A percentile compares a stretch with the other conserved stretches of the same genome.
Evolutionary conservation across 805 yeast species (phyloP).

Genomic region (Myxozyma melibiosi): DNA sequence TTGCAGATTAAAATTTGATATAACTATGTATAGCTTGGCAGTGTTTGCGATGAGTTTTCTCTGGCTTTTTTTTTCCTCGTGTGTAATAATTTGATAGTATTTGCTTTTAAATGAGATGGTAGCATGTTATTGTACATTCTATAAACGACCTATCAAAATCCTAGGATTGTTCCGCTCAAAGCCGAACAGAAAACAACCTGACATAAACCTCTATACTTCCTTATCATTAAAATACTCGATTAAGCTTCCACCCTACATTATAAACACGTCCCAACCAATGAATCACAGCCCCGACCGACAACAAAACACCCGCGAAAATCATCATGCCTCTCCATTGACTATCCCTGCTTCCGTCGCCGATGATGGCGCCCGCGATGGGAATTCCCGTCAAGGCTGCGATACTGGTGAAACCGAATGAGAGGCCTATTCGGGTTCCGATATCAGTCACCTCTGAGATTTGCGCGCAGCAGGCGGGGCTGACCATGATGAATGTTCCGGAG

Average conservation of each 20-base stretch:
- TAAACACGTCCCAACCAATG: background rate
- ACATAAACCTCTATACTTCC: background rate
- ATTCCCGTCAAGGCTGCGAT: slow-evolving; percentile 46
- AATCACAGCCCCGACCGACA: slow-evolving; percentile 6
- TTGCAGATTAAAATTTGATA: too few species aligned
- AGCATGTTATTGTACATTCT: too few species aligned
- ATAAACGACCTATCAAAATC: too few species aligned
- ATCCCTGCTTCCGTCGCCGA: slow-evolving; percentile 8
- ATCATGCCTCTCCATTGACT: slow-evolving; percentile 11
- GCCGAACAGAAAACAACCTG: background rate
- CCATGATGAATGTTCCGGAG: slow-evolving; percentile 40
- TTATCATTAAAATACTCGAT: background rate
- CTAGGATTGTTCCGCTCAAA: too few species aligned
- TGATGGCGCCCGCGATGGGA: slow-evolving; percentile 39
- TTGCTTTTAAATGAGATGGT: too few species aligned
- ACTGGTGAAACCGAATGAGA: slow-evolving; percentile 59
- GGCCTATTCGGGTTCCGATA: slow-evolving; percentile 55
- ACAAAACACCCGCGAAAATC: slow-evolving; percentile 14
- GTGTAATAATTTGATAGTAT: background rate
- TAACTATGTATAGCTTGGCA: background rate
- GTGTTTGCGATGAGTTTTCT: too few species aligned
- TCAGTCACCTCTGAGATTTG: slow-evolving; percentile 33
- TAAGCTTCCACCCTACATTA: slow-evolving; percentile 14
- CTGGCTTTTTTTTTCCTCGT: too few species aligned
- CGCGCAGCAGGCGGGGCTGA: slow-evolving; percentile 41